phyloP scores from a whole-genome alignment of 768 basidiomycete species.

The Vararia minispora region DNA sequence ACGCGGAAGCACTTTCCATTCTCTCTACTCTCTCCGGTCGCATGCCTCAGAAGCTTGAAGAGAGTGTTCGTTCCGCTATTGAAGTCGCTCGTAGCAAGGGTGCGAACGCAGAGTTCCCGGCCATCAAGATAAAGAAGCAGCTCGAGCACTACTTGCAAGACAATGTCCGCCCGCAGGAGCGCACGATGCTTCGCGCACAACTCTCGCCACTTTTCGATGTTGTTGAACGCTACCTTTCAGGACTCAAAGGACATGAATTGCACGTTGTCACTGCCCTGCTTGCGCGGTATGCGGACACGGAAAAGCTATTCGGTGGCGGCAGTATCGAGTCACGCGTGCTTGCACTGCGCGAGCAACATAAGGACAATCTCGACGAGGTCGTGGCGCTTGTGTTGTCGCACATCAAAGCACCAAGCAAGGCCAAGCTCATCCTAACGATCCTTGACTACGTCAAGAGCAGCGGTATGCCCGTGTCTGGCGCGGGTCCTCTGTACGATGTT shows the following conservation, averaged over 20 bases:
- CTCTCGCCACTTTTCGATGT: constrained; percentile 61
- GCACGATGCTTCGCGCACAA: constrained; percentile 65
- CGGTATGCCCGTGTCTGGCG: constrained; percentile 61
- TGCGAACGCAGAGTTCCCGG: constrained; percentile 81
- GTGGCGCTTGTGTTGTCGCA: constrained; percentile 85
- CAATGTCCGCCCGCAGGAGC: constrained; percentile 69
- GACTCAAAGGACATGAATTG: constrained; percentile 82
- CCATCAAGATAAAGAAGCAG: constrained; percentile 71
- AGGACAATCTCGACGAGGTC: constrained; percentile 85
- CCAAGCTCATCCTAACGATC: constrained; percentile 74
- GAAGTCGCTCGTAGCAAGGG: constrained; percentile 67
- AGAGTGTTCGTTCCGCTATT: constrained; percentile 66
- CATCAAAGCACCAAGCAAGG: constrained; percentile 90
- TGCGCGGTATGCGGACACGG: constrained; percentile 71
- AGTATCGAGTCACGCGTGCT: constrained; percentile 90
- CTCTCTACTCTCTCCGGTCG: constrained; percentile 86
- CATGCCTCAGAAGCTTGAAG: constrained; percentile 87
- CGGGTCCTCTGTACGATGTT: constrained; percentile 60
- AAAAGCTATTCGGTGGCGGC: constrained; percentile 88
- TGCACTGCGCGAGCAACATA: constrained; percentile 82
- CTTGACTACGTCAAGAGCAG: constrained; percentile 85
- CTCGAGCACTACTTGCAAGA: constrained; percentile 81
- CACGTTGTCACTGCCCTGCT: constrained; percentile 68
- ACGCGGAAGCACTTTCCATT: constrained; percentile 72
- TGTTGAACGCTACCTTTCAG: constrained; percentile 69